Evolutionary conservation across 2,329 filamentous ascomycete genomes (phyloP).

Genomic region (Sporothrix luriei): DNA sequence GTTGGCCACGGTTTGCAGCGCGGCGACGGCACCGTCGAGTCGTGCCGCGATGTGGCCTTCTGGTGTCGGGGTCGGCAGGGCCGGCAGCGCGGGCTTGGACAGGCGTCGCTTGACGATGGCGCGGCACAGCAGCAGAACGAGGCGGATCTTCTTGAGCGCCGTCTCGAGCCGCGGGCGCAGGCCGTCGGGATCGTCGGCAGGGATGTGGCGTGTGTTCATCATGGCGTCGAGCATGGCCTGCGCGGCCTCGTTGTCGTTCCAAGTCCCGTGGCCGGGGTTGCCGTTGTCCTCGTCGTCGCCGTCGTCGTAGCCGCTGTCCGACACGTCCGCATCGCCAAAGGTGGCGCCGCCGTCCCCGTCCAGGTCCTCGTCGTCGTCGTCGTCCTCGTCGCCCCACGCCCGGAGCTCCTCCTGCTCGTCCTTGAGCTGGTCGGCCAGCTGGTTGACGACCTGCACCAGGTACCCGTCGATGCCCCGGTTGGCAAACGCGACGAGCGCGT

Average conservation of each 20-base stretch:
- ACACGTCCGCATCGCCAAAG: constrained; percentile 41
- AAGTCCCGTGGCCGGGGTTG: constrained; percentile 32
- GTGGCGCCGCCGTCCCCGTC: constrained; percentile 44
- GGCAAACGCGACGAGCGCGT: constrained; percentile 67
- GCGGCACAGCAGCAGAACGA: constrained; percentile 68
- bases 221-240: constrained; percentile 68
- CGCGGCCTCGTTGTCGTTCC: constrained; percentile 44
- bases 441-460: constrained; percentile 69
- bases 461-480: constrained; percentile 69
- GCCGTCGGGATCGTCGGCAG: constrained; percentile 63
- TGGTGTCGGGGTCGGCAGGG: constrained; percentile 43
- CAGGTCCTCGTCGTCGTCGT: constrained; percentile 53
- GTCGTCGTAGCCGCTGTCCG: constrained; percentile 26
- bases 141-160: constrained; percentile 65
- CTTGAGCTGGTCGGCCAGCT: constrained; percentile 73
- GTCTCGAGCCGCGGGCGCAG: constrained; percentile 67
- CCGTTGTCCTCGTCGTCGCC: constrained; percentile 34
- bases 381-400: constrained; percentile 78
- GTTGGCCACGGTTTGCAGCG: constrained; percentile 64
- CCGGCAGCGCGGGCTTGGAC: constrained; percentile 57
- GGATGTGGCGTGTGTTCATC: constrained; percentile 66
- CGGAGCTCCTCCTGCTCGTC: constrained; percentile 85
- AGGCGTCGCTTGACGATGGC: constrained; percentile 71
- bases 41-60: constrained; percentile 44
- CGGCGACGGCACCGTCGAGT: constrained; percentile 59